Evolutionary conservation across 1,139 yeast genomes (phyloP).

Genomic region (Geotrichum histeridarum): DNA sequence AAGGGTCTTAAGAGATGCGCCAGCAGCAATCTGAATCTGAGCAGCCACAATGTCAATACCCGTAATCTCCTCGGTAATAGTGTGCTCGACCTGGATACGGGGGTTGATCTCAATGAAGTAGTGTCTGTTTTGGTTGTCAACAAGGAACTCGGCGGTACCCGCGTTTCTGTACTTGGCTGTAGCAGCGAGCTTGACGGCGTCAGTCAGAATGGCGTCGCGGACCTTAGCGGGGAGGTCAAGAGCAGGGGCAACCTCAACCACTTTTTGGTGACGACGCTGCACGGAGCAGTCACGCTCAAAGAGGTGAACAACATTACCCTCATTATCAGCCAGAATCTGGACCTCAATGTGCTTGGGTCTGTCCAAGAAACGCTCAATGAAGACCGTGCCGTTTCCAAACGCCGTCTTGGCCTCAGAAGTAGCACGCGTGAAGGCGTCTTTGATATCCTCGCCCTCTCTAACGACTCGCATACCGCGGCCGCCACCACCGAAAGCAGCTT

Average conservation of each 20-base stretch:
- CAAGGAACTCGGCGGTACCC: constrained; percentile 97
- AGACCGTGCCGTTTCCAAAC: constrained; percentile 97
- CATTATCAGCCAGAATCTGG: constrained; percentile 87
- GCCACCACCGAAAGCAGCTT: constrained; percentile 99
- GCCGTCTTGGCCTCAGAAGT: constrained; percentile 91
- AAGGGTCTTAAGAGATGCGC: constrained; percentile 86
- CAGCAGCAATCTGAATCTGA: constrained; percentile 98
- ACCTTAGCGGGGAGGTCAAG: constrained; percentile 75
- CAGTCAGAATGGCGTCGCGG: constrained; percentile 85
- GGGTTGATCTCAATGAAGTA: constrained; percentile 98
- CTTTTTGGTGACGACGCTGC: constrained; percentile 98
- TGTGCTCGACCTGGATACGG: constrained; percentile 97
- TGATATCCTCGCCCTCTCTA: constrained; percentile 89
- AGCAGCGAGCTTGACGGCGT: constrained; percentile 88
- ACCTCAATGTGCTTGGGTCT: constrained; percentile 98
- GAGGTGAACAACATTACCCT: constrained; percentile 91
- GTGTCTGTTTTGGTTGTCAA: constrained; percentile 89
- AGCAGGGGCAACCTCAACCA: constrained; percentile 99
- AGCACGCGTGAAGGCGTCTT: constrained; percentile 90
- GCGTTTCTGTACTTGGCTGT: constrained; percentile 92
- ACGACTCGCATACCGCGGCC: constrained; percentile 99
- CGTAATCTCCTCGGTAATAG: constrained; percentile 97
- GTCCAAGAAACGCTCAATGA: constrained; percentile 91
- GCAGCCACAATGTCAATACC: constrained; percentile 98
- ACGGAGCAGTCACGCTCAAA: constrained; percentile 99